Evolutionary conservation across 176 grass and related monocot species (phyloP).

Genomic region (Triticum urartu): DNA sequence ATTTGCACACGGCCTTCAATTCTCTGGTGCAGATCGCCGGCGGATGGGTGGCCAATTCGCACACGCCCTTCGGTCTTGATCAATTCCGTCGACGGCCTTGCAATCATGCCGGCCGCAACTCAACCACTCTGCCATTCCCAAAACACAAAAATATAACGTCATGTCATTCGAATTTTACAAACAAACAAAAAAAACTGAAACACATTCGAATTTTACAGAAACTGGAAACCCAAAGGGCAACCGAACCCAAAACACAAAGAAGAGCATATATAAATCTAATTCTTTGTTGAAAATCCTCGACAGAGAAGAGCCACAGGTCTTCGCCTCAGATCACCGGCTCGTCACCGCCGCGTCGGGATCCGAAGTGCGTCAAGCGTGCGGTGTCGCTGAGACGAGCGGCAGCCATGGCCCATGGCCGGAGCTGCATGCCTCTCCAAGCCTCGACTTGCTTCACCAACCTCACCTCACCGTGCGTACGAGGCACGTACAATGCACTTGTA

Average conservation of each 20-base stretch:
- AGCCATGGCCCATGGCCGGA: slow-evolving; percentile 10
- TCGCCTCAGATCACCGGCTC: not conserved
- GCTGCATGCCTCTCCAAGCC: not conserved
- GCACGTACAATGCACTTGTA: slow-evolving; percentile 29
- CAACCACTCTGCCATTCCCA: too few species aligned
- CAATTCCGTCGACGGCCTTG: not conserved
- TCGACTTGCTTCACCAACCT: not conserved
- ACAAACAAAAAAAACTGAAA: not conserved
- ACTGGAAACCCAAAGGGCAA: too few species aligned
- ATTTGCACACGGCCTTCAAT: not conserved
- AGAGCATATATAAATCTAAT: too few species aligned
- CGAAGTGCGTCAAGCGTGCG: not conserved
- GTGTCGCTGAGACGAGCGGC: not conserved
- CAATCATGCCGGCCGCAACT: not conserved
- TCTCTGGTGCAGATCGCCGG: not conserved
- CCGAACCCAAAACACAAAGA: too few species aligned
- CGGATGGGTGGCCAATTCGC: not conserved
- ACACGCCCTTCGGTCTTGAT: not conserved
- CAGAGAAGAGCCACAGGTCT: not conserved
- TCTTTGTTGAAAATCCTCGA: not conserved
- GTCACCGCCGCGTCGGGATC: too few species aligned
- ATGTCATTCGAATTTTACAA: too few species aligned
- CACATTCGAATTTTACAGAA: too few species aligned
- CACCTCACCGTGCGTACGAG: not conserved
- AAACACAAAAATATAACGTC: too few species aligned